Conservation (phyloP, 352 stramenopile genomes). For the Globisporangium radiosum region DNA sequence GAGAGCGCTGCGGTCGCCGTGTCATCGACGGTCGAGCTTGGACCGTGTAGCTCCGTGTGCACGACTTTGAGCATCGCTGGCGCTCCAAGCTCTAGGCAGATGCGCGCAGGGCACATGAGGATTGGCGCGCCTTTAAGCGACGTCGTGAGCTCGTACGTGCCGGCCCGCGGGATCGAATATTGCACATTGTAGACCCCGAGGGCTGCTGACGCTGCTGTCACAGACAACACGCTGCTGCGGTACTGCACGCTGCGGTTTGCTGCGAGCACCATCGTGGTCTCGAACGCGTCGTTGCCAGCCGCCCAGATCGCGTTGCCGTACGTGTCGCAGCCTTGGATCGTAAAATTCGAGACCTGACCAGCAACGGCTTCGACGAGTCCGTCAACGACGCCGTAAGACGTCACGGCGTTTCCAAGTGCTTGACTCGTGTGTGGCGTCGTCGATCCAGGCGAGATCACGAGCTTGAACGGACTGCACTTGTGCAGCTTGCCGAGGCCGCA, state of each 20-base stretch:
- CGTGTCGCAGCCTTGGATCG: conserved; percentile 93
- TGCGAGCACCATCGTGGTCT: conserved; percentile 79
- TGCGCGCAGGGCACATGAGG: conserved; percentile 81
- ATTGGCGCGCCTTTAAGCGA: conserved; percentile 82
- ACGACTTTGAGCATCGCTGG: conserved; percentile 79
- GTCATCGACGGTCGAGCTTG: conserved; percentile 83
- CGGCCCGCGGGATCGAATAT: conserved; percentile 90
- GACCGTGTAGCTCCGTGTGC: conserved; percentile 84
- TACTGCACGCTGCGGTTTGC: conserved; percentile 63
- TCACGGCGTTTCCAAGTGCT: conserved; percentile 57
- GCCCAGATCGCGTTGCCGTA: conserved; percentile 81
- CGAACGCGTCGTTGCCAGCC: conserved; percentile 62
- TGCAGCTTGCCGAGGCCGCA: conserved; percentile 85
- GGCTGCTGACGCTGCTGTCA: conserved; percentile 15
- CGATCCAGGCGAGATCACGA: conserved; percentile 83
- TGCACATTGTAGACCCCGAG: conserved; percentile 89
- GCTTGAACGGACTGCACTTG: conserved; percentile 93
- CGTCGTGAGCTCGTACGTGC: conserved; percentile 80
- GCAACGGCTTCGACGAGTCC: conserved; percentile 88
- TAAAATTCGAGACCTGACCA: conserved; percentile 90
- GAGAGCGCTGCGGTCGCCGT: conserved; percentile 63
- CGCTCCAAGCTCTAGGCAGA: conserved; percentile 37
- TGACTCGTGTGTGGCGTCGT: conserved; percentile 88
- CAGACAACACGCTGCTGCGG: conserved; percentile 60
- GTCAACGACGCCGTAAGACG: conserved; percentile 71